Evolutionary conservation across 2,329 filamentous ascomycete species (phyloP).

Genomic region (Aschersonia sp.): DNA sequence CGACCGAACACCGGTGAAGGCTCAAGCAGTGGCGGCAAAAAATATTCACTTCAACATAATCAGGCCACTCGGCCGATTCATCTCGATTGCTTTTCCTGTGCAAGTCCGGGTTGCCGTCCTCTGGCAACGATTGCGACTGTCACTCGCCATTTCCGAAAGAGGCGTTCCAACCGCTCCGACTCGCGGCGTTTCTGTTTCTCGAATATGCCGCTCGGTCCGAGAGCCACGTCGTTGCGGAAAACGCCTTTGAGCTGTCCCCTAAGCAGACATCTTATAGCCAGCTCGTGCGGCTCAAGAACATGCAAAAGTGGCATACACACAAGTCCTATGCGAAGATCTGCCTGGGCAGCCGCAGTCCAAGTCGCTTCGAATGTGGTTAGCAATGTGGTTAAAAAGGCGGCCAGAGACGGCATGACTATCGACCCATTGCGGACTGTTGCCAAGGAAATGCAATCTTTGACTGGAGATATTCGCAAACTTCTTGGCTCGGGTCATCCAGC

Average conservation of each 20-base stretch:
- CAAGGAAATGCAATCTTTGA: slow-evolving; percentile 93
- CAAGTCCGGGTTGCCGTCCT: no score
- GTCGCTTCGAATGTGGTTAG: slow-evolving; percentile 58
- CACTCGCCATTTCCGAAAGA: not conserved
- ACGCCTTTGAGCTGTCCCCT: slow-evolving; percentile 14
- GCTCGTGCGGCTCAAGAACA: slow-evolving; percentile 12
- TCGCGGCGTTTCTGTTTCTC: not conserved
- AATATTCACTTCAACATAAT: no score
- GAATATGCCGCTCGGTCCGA: slow-evolving; percentile 38
- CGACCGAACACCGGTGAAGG: no score
- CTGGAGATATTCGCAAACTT: slow-evolving; percentile 85
- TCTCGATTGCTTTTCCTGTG: no score
- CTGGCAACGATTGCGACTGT: not conserved
- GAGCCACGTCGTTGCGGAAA: slow-evolving; percentile 32
- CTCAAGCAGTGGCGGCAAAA: no score
- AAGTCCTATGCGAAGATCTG: slow-evolving; percentile 37
- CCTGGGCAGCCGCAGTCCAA: slow-evolving; percentile 61
- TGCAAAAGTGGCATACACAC: slow-evolving; percentile 25
- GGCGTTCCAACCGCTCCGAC: no score
- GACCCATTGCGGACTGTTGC: slow-evolving; percentile 84
- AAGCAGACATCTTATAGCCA: slow-evolving; percentile 17
- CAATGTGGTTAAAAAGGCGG: slow-evolving; percentile 47
- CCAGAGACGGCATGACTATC: slow-evolving; percentile 55
- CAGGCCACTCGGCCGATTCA: no score
- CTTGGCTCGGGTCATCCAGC: slow-evolving; percentile 89